Conservation (phyloP, 2,329 filamentous ascomycete genomes). For the Aspergillus ruber region DNA sequence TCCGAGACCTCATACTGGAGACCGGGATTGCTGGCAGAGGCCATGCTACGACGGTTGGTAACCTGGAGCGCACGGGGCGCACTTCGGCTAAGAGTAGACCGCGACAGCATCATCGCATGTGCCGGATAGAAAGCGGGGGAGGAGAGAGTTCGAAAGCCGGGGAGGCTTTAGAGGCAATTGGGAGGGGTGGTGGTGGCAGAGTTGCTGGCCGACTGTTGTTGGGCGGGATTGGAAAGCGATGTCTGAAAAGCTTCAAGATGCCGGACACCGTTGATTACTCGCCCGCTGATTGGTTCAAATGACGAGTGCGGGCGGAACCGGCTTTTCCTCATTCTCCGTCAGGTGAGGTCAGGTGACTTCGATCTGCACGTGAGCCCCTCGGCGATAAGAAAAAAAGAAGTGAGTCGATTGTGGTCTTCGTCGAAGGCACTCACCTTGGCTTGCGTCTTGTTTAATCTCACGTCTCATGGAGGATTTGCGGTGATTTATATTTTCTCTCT, state of each 20-base stretch:
- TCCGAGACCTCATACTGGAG: slow-evolving; percentile 85
- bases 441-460: slow-evolving; percentile 4
- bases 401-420: neutral
- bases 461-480: slow-evolving; percentile 34
- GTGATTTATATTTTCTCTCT: slow-evolving; percentile 61
- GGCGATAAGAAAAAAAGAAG: slow-evolving; percentile 8
- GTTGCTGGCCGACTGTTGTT: slow-evolving; percentile 23
- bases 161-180: slow-evolving; percentile 34
- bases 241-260: slow-evolving; percentile 40
- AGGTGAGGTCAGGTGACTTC: slow-evolving; percentile 18
- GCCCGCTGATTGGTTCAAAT: slow-evolving; percentile 32
- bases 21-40: slow-evolving; percentile 61
- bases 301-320: slow-evolving; percentile 36
- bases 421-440: neutral
- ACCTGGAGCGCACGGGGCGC: slow-evolving; percentile 56
- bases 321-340: slow-evolving; percentile 19
- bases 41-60: slow-evolving; percentile 55
- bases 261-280: slow-evolving; percentile 32
- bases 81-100: slow-evolving; percentile 58
- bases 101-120: slow-evolving; percentile 60
- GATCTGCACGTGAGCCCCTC: slow-evolving; percentile 12
- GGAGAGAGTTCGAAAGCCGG: slow-evolving; percentile 26
- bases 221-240: slow-evolving; percentile 20
- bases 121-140: slow-evolving; percentile 45
- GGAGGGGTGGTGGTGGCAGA: slow-evolving; percentile 19